phyloP scores from a whole-genome alignment of 2,329 filamentous ascomycete species.

The Tolypocladium capitatum region DNA sequence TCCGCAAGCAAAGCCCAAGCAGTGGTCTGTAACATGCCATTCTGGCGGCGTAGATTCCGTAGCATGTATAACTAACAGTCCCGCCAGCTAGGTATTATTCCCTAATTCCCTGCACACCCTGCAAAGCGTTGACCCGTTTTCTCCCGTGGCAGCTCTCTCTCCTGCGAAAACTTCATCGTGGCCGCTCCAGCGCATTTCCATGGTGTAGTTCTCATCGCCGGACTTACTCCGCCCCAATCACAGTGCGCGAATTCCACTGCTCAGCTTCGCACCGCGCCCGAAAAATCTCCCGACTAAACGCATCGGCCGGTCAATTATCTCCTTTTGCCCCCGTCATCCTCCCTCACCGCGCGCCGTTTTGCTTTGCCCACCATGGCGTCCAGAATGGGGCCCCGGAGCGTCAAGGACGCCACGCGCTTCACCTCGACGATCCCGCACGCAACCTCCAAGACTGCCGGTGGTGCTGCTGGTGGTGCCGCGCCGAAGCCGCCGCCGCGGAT shows the following conservation, averaged over 20 bases:
- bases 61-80: background rate
- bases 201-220: constrained; percentile 12
- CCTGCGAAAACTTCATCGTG: background rate
- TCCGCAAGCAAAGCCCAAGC: background rate
- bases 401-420: constrained; percentile 67
- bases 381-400: constrained; percentile 47
- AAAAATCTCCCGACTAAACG: constrained; percentile 23
- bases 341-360: background rate
- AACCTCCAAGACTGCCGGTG: constrained; percentile 41
- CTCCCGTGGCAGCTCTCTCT: background rate
- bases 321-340: background rate
- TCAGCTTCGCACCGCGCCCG: constrained; percentile 4
- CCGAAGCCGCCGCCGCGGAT: constrained; percentile 16
- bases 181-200: background rate
- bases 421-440: constrained; percentile 46
- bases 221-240: constrained; percentile 25
- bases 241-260: constrained; percentile 13
- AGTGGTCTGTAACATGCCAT: background rate
- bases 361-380: constrained; percentile 21
- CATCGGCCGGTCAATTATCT: background rate
- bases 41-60: background rate
- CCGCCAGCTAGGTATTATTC: no score
- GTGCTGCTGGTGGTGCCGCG: constrained; percentile 15
- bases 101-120: background rate
- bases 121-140: background rate